Percentiles rank a stretch among this genome's conserved stretches.
Conservation (phyloP, 2,329 filamentous ascomycete species). For the Lizonia empirigonia region DNA sequence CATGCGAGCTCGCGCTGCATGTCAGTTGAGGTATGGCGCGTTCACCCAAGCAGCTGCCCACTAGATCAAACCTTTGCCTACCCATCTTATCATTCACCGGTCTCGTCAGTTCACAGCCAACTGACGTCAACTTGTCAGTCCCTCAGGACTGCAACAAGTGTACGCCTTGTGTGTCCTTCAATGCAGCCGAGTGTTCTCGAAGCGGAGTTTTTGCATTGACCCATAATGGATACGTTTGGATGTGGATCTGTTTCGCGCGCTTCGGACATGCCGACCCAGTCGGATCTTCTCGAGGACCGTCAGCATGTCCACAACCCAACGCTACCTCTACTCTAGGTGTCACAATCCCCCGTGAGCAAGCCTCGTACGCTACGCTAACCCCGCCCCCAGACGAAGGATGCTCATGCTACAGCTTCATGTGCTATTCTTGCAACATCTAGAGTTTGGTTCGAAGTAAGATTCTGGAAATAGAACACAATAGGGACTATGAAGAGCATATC, state of each 20-base stretch:
- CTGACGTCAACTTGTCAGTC: too few relatives aligned
- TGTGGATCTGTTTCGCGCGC: neutral
- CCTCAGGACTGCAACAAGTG: too few relatives aligned
- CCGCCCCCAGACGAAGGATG: neutral
- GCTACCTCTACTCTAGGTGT: neutral
- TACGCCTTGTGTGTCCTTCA: too few relatives aligned
- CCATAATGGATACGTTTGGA: neutral
- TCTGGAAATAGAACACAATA: slow-evolving; percentile 6
- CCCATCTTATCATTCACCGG: too few relatives aligned
- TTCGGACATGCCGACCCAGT: neutral
- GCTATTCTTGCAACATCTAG: neutral
- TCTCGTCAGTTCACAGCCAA: too few relatives aligned
- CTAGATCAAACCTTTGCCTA: too few relatives aligned
- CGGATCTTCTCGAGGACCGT: neutral
- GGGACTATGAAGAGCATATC: slow-evolving; percentile 4
- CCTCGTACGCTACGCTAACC: neutral
- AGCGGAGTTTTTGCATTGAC: too few relatives aligned
- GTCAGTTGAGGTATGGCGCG: too few relatives aligned
- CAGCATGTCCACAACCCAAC: neutral
- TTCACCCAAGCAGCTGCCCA: too few relatives aligned
- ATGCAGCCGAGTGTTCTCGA: too few relatives aligned
- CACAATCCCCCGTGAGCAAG: neutral
- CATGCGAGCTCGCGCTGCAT: too few relatives aligned
- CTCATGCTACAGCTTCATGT: slow-evolving; percentile 2
- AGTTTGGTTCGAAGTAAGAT: neutral